phyloP scores from a whole-genome alignment of 1,139 yeast species.

The Candida gigantensis region DNA sequence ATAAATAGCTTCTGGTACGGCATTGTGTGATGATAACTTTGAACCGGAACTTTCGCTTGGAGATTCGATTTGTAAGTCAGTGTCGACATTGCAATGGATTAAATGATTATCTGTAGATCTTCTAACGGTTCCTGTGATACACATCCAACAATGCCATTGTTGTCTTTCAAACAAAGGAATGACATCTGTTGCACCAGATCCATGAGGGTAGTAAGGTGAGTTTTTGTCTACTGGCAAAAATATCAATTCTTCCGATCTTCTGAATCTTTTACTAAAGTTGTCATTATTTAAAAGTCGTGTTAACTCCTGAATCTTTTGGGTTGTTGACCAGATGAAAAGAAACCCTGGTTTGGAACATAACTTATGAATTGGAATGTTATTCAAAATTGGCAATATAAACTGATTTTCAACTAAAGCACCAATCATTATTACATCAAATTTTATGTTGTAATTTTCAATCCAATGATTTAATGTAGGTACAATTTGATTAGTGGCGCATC shows the following conservation, averaged over 20 bases:
- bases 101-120: slow-evolving; percentile 80
- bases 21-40: slow-evolving; percentile 18
- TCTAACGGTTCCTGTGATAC: slow-evolving; percentile 90
- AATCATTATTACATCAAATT: slow-evolving; percentile 88
- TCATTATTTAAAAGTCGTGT: slow-evolving; percentile 57
- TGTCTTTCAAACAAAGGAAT: slow-evolving; percentile 38
- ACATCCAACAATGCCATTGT: slow-evolving; percentile 98
- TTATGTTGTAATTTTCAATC: slow-evolving; percentile 55
- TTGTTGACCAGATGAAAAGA: slow-evolving; percentile 82
- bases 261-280: slow-evolving; percentile 71
- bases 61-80: slow-evolving; percentile 70
- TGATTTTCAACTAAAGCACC: slow-evolving; percentile 82
- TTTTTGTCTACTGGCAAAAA: slow-evolving; percentile 62
- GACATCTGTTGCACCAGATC: slow-evolving; percentile 10
- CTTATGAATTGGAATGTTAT: slow-evolving; percentile 67
- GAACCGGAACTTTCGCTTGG: slow-evolving; percentile 13
- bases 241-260: slow-evolving; percentile 85
- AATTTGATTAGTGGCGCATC: slow-evolving; percentile 54
- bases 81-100: slow-evolving; percentile 89
- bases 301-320: slow-evolving; percentile 65
- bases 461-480: slow-evolving; percentile 58
- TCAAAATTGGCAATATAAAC: slow-evolving; percentile 57
- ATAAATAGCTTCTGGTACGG: slow-evolving; percentile 77
- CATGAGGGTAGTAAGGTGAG: slow-evolving; percentile 58
- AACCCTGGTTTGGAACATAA: slow-evolving; percentile 85